Conservation (phyloP, 2,329 filamentous ascomycete genomes). For the Elsinoe arachidis region DNA sequence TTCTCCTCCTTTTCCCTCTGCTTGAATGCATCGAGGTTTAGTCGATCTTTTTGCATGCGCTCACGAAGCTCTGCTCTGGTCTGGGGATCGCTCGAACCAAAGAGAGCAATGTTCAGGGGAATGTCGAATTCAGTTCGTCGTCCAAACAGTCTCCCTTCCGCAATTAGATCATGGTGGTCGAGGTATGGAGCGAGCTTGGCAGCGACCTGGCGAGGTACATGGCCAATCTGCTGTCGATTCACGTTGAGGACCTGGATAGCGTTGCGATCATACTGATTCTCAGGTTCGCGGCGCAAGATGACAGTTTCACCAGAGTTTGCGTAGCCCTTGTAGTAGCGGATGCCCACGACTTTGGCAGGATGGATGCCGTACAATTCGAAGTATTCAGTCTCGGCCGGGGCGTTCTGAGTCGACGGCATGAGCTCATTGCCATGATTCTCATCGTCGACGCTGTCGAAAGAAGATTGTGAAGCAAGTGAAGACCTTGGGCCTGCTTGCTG, state of each 20-base stretch:
- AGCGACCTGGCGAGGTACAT: constrained; percentile 60
- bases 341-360: constrained; percentile 51
- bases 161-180: constrained; percentile 47
- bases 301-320: constrained; percentile 57
- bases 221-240: constrained; percentile 65
- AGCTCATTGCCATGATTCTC: constrained; percentile 25
- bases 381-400: constrained; percentile 17
- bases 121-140: constrained; percentile 61
- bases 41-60: constrained; percentile 54
- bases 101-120: constrained; percentile 60
- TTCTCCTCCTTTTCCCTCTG: constrained; percentile 31
- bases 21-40: constrained; percentile 45
- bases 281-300: constrained; percentile 54
- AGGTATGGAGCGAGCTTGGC: constrained; percentile 67
- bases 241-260: constrained; percentile 60
- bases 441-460: background rate
- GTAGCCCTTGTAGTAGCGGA: constrained; percentile 53
- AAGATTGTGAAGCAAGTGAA: background rate
- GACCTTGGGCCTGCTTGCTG: background rate
- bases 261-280: constrained; percentile 41
- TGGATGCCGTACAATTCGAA: constrained; percentile 30
- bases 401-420: constrained; percentile 23
- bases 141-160: constrained; percentile 64
- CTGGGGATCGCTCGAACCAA: constrained; percentile 43
- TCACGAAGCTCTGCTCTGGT: constrained; percentile 43